A percentile compares a stretch with the other conserved stretches of the same genome.
Evolutionary conservation across 345 rosid genomes (phyloP).

Genomic region (Cardamine occulta): DNA sequence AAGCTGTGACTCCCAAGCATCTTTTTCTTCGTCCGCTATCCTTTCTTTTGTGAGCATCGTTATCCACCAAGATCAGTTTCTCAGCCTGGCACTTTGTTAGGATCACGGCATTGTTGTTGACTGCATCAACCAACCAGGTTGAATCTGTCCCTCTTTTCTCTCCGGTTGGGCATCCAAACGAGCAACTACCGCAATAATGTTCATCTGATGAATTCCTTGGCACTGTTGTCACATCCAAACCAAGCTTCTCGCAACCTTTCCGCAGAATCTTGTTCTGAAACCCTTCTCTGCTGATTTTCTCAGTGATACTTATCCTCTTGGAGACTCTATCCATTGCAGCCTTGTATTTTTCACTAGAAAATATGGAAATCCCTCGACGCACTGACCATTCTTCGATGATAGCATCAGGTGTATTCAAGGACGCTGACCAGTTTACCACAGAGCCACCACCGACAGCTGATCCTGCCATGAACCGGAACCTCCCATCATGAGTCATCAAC

Average conservation of each 20-base stretch:
- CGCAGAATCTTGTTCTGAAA: constrained; percentile 68
- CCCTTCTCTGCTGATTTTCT: constrained; percentile 53
- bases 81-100: constrained; percentile 64
- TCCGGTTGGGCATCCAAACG: constrained; percentile 62
- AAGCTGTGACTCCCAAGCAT: constrained; percentile 62
- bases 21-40: constrained; percentile 40
- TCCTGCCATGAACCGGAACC: constrained; percentile 57
- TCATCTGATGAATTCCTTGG: constrained; percentile 54
- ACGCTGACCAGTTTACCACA: constrained; percentile 69
- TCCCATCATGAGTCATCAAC: constrained; percentile 52
- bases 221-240: constrained; percentile 53
- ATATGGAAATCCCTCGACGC: constrained; percentile 51
- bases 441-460: constrained; percentile 75
- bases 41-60: constrained; percentile 39
- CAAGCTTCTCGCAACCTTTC: constrained; percentile 71
- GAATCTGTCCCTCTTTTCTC: constrained; percentile 64
- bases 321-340: constrained; percentile 59
- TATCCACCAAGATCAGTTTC: constrained; percentile 49
- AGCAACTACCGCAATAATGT: constrained; percentile 72
- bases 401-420: constrained; percentile 53
- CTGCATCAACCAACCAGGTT: constrained; percentile 78
- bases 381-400: constrained; percentile 63
- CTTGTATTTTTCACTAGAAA: constrained; percentile 49
- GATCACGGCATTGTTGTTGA: constrained; percentile 56
- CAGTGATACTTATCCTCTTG: constrained; percentile 60